Evolutionary conservation across 225 moss, liverwort and hornwort genomes (phyloP), one percentile per base, ranked within the genome.

Genomic region (Climacium dendroides): DNA sequence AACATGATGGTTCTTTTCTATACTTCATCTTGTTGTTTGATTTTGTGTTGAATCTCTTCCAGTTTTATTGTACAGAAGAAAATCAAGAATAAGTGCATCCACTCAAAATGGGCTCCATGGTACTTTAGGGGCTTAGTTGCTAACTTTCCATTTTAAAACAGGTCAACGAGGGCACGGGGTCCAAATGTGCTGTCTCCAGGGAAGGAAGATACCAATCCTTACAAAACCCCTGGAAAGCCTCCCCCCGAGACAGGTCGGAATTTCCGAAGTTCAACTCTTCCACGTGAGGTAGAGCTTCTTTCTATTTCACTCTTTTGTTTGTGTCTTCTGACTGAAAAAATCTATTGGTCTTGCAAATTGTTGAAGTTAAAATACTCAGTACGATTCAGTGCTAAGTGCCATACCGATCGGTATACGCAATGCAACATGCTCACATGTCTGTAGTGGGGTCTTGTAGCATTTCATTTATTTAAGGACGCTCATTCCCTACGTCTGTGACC

Each of bases 81-180:
- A 29, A 13, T 50, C 50, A 39, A 37, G 48, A 61, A 28, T 12
- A 26, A 19, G 8, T 45, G 10, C 47, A 73, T 35, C 48, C 20
- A 34, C 60, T 35, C 35, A 11, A 59, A 70, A 32, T 5, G 32
- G 52, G 11, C 22, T 57, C 57, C 37, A 50, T 74, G n/a, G n/a
- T 65, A 23, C 30, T 34, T 45, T 41, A 19, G 35, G 34, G 19
- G n/a, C 34, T 67, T 7, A 35, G 35, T 83, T 48, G 12, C 55
- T 60, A 57, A 78, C 34, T 48, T 67, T 41, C 23, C 19, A 25
- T 65, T 28, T 61, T 90, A 90, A 57, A 90, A 83, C 87, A 93
- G 93, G 87, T 86, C 92, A 78, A 78, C 81, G 37, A 93, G 67
- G 81, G 73, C 55, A 73, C 90, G 91, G 72, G 60, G 60, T 39